Evolutionary conservation across 306 rosid species (phyloP), one percentile per base, ranked within the genome.

Genomic region (Dryas octopetala): DNA sequence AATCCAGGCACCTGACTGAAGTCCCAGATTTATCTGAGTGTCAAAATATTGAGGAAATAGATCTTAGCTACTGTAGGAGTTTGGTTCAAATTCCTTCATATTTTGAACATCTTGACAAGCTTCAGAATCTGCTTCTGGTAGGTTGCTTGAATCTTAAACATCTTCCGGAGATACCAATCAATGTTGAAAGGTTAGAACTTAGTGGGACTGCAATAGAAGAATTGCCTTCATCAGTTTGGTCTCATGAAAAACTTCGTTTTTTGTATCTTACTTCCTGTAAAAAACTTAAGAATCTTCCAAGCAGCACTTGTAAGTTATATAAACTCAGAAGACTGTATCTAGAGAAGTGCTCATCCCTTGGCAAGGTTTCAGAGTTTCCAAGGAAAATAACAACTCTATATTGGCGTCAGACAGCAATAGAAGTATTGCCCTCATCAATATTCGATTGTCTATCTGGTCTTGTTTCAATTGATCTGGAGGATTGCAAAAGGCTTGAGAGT

Each of bases 221-320:
- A 19, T 43, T 78, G 13, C 66, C 74, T 40, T 59, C 80, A 67
- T 66, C 66, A 66, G 57, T 76, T 32, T 10, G 47, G 47, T 45
- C 41, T 9, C 2, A 17, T 4, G 38, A 15, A 1, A 15, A 51
- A 5, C 55, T 62, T 5, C 17, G 9, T 14, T 0, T 0, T 10
- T n/a, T 62, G 19, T 4, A 43, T 26, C 15, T 70, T n/a, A 0
- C 0, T 0, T 0, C 1, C 4, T 78, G 66, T 9, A 0, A 0
- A 54, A 0, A 14, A 2, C 47, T 78, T 23, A 11, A 51, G 63
- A 70, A 26, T 3, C 57, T 70, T 57, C 72, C 71, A 47, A 43
- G 23, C 16, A 71, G 53, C 19, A 62, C 0, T 23, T 51, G 81
- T 41, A 68, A 3, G 53, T 14, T 62, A 64, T 23, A 23, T 23